A percentile compares a stretch with the other conserved stretches of the same genome.
Evolutionary conservation across 192 early-diverging fungal species (phyloP).

Genomic region (Coemansia sp.): DNA sequence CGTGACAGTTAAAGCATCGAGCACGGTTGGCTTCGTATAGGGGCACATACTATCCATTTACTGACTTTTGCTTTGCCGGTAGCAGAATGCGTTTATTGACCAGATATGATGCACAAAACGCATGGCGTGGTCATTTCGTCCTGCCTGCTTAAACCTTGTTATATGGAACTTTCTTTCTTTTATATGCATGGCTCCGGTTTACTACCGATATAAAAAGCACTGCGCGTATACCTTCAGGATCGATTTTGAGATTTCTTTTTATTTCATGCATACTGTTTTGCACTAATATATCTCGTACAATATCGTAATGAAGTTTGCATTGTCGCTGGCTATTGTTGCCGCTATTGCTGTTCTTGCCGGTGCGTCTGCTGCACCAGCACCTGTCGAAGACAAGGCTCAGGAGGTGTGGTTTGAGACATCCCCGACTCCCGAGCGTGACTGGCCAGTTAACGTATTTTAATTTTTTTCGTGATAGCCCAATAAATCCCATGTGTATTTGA

Average conservation of each 20-base stretch:
- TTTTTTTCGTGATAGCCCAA: not conserved
- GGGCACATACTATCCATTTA: conserved; percentile 9
- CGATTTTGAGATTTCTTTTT: not conserved
- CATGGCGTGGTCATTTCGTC: conserved; percentile 19
- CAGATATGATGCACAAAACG: conserved; percentile 17
- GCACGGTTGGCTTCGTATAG: conserved; percentile 3
- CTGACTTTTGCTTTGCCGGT: conserved; percentile 7
- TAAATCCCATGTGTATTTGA: conserved; percentile 2
- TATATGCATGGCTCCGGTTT: not conserved
- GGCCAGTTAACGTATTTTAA: conserved; percentile 52
- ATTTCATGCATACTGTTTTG: conserved; percentile 7
- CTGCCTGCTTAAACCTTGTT: conserved; percentile 2
- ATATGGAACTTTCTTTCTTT: not conserved
- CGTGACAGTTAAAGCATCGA: conserved; percentile 2
- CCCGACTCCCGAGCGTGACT: conserved; percentile 44
- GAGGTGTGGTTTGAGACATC: conserved; percentile 16
- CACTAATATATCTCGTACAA: not conserved
- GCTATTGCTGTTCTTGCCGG: conserved; percentile 13
- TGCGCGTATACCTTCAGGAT: not conserved
- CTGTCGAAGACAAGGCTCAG: not conserved
- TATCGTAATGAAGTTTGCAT: conserved; percentile 23
- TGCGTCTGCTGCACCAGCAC: conserved; percentile 21
- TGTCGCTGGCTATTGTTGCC: conserved; percentile 23
- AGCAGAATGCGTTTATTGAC: conserved; percentile 12
- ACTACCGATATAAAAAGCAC: conserved; percentile 13